These are phyloP conservation scores for Colletotrichum costaricense DNA, from an alignment of 2,329 filamentous ascomycete species.

Conservation along the genomic window DNA sequence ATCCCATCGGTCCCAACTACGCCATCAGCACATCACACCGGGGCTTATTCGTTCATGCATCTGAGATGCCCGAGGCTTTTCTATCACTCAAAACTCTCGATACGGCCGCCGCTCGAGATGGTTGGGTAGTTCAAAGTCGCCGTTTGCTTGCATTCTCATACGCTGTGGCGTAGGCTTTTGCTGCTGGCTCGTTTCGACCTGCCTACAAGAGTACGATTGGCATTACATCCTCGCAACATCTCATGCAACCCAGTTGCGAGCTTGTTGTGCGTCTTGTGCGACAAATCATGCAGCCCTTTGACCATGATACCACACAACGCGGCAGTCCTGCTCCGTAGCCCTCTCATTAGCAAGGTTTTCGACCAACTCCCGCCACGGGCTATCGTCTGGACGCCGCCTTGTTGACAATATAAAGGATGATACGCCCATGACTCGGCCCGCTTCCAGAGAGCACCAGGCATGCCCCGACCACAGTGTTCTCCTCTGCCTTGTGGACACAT, in stretches of 20 bases:
- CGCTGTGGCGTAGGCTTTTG: neutral
- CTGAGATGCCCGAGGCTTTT: slow-evolving; percentile 7
- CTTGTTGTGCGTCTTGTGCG: slow-evolving; percentile 12
- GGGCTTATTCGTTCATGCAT: slow-evolving; percentile 13
- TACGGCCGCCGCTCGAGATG: neutral
- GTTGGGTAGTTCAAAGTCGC: neutral
- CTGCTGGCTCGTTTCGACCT: neutral
- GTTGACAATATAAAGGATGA: slow-evolving; percentile 6
- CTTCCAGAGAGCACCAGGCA: slow-evolving; percentile 1
- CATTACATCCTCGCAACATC: slow-evolving; percentile 3
- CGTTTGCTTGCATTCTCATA: neutral
- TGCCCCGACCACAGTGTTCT: slow-evolving; percentile 12
- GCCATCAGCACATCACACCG: slow-evolving; percentile 4
- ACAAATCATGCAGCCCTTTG: slow-evolving; percentile 8
- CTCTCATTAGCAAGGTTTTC: slow-evolving; percentile 4
- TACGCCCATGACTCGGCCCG: slow-evolving; percentile 27
- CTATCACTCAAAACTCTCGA: neutral
- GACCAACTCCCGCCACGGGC: neutral
- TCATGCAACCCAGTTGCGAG: slow-evolving; percentile 6
- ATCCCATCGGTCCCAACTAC: slow-evolving; percentile 11
- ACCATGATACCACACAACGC: neutral
- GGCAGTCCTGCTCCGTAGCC: neutral
- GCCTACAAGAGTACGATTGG: neutral
- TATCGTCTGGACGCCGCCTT: slow-evolving; percentile 1
- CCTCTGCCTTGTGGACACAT: neutral